Evolutionary conservation across 371 early-diverging fungal genomes (phyloP).

Genomic region (Syncephalastrum sp.): DNA sequence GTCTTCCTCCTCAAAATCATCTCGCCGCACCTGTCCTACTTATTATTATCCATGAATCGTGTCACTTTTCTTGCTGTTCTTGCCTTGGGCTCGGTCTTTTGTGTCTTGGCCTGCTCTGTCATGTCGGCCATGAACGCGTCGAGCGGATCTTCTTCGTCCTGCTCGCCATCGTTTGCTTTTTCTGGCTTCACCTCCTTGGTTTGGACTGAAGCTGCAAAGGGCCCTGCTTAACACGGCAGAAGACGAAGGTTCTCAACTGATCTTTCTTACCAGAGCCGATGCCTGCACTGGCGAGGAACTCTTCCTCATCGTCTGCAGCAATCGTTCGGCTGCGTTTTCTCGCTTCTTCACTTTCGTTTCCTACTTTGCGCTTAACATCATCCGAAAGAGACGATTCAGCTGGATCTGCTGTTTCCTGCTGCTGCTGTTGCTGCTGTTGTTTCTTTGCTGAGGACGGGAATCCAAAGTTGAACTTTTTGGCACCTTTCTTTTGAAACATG

Average conservation of each 20-base stretch:
- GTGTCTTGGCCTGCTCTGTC: slow-evolving; percentile 54
- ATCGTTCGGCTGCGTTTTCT: slow-evolving; percentile 16
- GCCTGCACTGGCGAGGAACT: slow-evolving; percentile 25
- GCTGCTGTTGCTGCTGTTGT: neutral
- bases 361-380: slow-evolving; percentile 7
- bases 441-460: slow-evolving; percentile 15
- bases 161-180: slow-evolving; percentile 14
- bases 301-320: slow-evolving; percentile 22
- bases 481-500: slow-evolving; percentile 15
- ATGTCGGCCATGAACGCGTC: slow-evolving; percentile 91
- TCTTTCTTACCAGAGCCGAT: slow-evolving; percentile 14
- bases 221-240: neutral
- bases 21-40: slow-evolving; percentile 37
- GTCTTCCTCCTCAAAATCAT: slow-evolving; percentile 81
- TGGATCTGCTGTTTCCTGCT: slow-evolving; percentile 2
- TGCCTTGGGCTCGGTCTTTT: slow-evolving; percentile 51
- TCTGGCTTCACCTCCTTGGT: slow-evolving; percentile 9
- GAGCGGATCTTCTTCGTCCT: slow-evolving; percentile 78
- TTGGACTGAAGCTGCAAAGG: slow-evolving; percentile 5
- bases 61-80: slow-evolving; percentile 3
- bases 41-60: neutral
- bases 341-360: slow-evolving; percentile 9
- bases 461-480: slow-evolving; percentile 22
- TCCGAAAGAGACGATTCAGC: neutral
- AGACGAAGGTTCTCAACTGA: slow-evolving; percentile 1